These are phyloP conservation scores for Cynara cardunculus DNA, from an alignment of 129 eudicot species.

Conservation along the genomic window DNA sequence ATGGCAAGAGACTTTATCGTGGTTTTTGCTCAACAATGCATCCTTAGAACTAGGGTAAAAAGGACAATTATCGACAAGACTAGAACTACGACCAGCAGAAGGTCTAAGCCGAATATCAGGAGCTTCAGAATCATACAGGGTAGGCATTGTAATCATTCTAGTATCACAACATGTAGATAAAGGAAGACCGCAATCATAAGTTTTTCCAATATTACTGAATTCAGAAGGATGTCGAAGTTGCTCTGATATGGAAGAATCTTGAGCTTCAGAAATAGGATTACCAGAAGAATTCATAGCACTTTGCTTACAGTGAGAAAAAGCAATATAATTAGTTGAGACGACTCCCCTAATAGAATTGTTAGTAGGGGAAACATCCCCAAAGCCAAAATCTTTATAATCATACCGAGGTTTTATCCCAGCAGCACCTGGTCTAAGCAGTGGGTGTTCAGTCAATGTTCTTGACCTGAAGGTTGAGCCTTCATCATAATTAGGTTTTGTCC, in stretches of 20 bases:
- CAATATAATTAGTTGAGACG: neutral
- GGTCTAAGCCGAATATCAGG: slow-evolving; percentile 19
- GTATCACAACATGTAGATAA: slow-evolving; percentile 25
- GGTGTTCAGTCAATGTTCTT: neutral
- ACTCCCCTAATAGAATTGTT: slow-evolving; percentile 2
- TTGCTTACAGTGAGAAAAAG: slow-evolving; percentile 11
- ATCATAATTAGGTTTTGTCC: neutral
- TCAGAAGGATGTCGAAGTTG: neutral
- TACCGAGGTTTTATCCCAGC: neutral
- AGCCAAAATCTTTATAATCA: slow-evolving; percentile 13
- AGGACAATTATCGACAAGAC: slow-evolving; percentile 18
- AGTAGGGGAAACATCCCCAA: slow-evolving; percentile 6
- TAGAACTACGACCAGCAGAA: slow-evolving; percentile 17
- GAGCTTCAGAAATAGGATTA: slow-evolving; percentile 9
- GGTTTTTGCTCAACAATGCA: slow-evolving; percentile 9
- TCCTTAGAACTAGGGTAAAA: slow-evolving; percentile 18
- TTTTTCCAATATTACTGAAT: neutral
- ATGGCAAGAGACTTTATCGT: neutral
- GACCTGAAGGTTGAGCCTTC: neutral
- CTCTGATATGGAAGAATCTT: neutral
- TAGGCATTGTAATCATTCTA: slow-evolving; percentile 19
- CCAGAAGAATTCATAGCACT: slow-evolving; percentile 1
- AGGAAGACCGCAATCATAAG: neutral
- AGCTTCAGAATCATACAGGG: slow-evolving; percentile 33
- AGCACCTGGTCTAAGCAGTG: neutral